Base-by-base conservation (phyloP, 129 eudicot genomes). In the Lonicera japonica region DNA sequence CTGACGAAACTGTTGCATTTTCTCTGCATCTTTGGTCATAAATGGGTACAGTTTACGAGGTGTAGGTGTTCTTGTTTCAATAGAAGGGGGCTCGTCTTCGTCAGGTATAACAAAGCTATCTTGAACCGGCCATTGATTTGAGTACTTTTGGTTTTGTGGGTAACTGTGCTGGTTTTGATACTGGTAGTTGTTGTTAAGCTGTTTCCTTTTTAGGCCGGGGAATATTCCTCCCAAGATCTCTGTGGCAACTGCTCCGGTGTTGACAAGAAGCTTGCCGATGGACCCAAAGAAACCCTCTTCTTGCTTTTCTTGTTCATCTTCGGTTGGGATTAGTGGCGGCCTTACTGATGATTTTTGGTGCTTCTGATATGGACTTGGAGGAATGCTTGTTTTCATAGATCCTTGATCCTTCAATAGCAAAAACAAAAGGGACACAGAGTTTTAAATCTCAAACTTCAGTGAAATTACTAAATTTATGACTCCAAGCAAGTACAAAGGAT, bases 1-100 rank as follows among this genome's bases (percentile, higher is more conserved):
- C 64, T 92, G 91, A 25, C 81, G 75, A 50, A 92, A 89, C 60
- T 87, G 92, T 59, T 87, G 99, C 81, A 92, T 87, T 63, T 85
- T 92, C n/a, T 92, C 99, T 8, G 86, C 81, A 75, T 92, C 89
- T 34, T 73, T 81, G 38, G 99, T 73, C 99, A 92, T 92, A 70
- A 92, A 92, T 0, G 96, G 84, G 45, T 92, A 92, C 5, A 91
- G 88, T 62, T 88, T 92, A 29, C 80, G 77, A 2, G 96, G 96
- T 51, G 96, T 92, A 7, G 95, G 91, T 50, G 95, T 81, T 62
- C 95, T 77, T 20, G 96, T 79, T 41, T 92, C 99, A 11, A 92
- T 76, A 1, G 96, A 43, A 38, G 99, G 99, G 0, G 96, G 96
- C 25, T 69, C 86, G 0, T 90, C 96, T 62, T 79, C 96, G 22